Conservation (phyloP, 116 monocot genomes). For the Cymodocea nodosa region DNA sequence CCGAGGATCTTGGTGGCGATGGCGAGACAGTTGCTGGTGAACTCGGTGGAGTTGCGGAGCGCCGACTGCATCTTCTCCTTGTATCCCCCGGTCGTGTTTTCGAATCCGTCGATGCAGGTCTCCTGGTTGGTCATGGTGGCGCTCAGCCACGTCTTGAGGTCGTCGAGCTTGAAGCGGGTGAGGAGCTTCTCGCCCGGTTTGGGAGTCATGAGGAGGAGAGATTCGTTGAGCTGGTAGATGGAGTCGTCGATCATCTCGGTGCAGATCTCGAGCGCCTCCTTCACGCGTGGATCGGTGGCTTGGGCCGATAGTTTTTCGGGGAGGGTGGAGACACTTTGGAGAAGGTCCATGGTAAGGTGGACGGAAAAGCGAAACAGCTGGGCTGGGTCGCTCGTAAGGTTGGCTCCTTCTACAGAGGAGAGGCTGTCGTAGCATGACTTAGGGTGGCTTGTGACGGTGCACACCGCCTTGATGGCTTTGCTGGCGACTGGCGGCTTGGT, state of each 20-base stretch:
- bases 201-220: conserved; percentile 10
- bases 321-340: conserved; percentile 9
- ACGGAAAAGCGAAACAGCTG: conserved; percentile 51
- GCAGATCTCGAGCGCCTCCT: conserved; percentile 40
- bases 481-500: conserved; percentile 4
- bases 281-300: conserved; percentile 21
- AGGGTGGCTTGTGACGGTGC: conserved; percentile 38
- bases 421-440: conserved; percentile 40
- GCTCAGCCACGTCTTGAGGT: conserved; percentile 68
- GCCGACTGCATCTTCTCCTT: conserved; percentile 26
- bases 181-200: conserved; percentile 17
- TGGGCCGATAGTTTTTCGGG: conserved; percentile 12
- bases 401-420: conserved; percentile 14
- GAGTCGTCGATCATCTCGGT: conserved; percentile 42
- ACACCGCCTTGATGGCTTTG: conserved; percentile 41
- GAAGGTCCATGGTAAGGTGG: conserved; percentile 20
- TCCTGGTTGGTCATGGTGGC: conserved; percentile 52
- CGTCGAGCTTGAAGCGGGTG: conserved; percentile 25
- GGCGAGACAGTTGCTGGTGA: conserved; percentile 65
- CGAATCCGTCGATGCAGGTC: conserved; percentile 70
- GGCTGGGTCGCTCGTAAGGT: conserved; percentile 30
- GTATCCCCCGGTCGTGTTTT: conserved; percentile 17
- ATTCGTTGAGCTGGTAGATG: conserved; percentile 21
- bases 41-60: conserved; percentile 37
- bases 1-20: conserved; percentile 28